Base-by-base conservation (phyloP, 345 rosid species). In the Eucalyptus dawsonii region DNA sequence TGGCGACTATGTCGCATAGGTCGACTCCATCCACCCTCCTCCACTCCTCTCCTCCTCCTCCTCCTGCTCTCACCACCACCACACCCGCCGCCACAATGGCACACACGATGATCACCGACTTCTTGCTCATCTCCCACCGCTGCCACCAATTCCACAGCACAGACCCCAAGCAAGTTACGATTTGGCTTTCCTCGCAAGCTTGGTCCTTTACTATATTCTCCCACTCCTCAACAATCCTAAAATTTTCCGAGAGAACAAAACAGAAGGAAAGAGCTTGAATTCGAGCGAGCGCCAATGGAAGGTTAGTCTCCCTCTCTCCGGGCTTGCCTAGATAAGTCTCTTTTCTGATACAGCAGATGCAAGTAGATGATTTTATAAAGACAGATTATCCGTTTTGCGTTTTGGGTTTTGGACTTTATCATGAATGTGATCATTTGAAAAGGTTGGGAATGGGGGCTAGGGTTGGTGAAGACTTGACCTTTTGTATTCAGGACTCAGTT, bases 101-200 rank as follows among this genome's bases (percentile, higher is more conserved):
- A 15, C 62, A 88, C 56, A 87, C 89, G 56, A 93, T 91, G 34
- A 88, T 89, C 54, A 72, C 90, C 44, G 90, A 89, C 69, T 91
- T 92, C 86, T 88, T 88, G 40, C 87, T 87, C 88, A 90, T 90
- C 89, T 19, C 40, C 50, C 50, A n/a, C 86, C 4, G 6, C 72
- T 50, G 17, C 50, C 50, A 21, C 67, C 21, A 21, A 27, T 29
- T 37, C n/a, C 27, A 31, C 65, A 34, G 83, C 81, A 60, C n/a
- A 60, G n/a, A 60, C 7, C 67, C 67, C 67, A 1, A 25, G 67
- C 14, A 27, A 60, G 7, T 19, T 60, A 60, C 4, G 14, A 27
- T 11, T 60, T 2, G 1, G 60, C 60, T 11, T 0, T 60, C 1
- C 67, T 60, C 67, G 0, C n/a, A 11, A 25, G 8, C n/a, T 60